Base-by-base conservation (phyloP, 2,329 filamentous ascomycete species). In the Corinectria fuckeliana region DNA sequence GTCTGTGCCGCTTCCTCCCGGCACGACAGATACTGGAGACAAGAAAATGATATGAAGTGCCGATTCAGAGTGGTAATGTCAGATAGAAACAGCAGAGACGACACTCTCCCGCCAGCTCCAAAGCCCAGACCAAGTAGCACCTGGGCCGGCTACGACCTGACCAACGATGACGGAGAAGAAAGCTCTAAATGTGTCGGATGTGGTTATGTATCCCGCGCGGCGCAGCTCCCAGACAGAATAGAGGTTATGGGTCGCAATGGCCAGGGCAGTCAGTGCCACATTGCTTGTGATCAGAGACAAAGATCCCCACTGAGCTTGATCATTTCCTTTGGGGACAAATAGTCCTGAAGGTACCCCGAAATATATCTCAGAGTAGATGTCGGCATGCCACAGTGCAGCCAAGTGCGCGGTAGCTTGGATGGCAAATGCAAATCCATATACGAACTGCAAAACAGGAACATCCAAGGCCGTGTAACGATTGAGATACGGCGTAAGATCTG, bases 31-130 rank as follows among this genome's bases (percentile, higher is more conserved):
- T n/a, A n/a, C n/a, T n/a, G n/a, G n/a, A n/a, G n/a, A n/a, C n/a
- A n/a, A n/a, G n/a, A n/a, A n/a, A n/a, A n/a, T n/a, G n/a, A n/a
- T n/a, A n/a, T n/a, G n/a, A n/a, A n/a, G n/a, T n/a, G n/a, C n/a
- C n/a, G n/a, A n/a, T n/a, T n/a, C n/a, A n/a, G n/a, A n/a, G n/a
- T n/a, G n/a, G n/a, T n/a, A 11, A 18, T 9, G 7, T 38, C 36
- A 38, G 10, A 9, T 45, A 3, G 25, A 45, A 28, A 45, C n/a
- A 10, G 23, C 13, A 2, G 25, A 45, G 14, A 49, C 8, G 9
- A 49, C 21, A 49, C 28, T 26, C 38, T 72, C 69, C 1, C 69
- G 61, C 67, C 69, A 72, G 11, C 57, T 60, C 66, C 69, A 72
- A 3, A 70, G 49, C 0, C 58, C 69, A 9, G 59, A 54, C 61